A percentile compares a stretch with the other conserved stretches of the same genome.
These are phyloP conservation scores for Mucor plumbeus DNA, from an alignment of 371 early-diverging fungal species.

Conservation along the genomic window DNA sequence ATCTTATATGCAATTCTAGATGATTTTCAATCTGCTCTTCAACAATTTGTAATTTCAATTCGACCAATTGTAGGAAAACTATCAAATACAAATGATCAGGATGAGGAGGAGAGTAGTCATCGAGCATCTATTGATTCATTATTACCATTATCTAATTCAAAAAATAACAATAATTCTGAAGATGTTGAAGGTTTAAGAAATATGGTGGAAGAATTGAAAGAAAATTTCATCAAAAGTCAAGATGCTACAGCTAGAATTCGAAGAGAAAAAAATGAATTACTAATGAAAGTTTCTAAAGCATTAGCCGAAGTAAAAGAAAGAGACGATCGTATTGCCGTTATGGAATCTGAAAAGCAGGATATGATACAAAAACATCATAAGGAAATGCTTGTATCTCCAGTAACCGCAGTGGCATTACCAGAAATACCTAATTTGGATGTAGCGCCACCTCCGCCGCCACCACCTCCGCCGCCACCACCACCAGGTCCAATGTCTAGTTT, in stretches of 20 bases:
- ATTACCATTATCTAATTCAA: background rate
- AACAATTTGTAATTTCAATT: conserved; percentile 44
- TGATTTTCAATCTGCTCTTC: conserved; percentile 41
- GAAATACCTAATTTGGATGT: background rate
- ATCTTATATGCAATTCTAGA: conserved; percentile 21
- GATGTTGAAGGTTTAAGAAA: conserved; percentile 50
- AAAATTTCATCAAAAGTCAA: conserved; percentile 35
- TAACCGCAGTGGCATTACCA: conserved; percentile 38
- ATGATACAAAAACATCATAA: background rate
- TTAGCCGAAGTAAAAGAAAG: conserved; percentile 46
- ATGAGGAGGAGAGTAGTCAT: conserved; percentile 2
- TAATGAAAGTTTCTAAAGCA: conserved; percentile 49
- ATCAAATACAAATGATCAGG: conserved; percentile 6
- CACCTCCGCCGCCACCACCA: conserved; percentile 39
- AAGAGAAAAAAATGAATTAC: conserved; percentile 51
- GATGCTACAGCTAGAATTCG: conserved; percentile 48
- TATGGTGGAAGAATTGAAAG: conserved; percentile 51
- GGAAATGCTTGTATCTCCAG: conserved; percentile 11
- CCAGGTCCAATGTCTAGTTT: conserved; percentile 30
- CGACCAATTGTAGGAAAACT: conserved; percentile 66
- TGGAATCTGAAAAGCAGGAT: conserved; percentile 21
- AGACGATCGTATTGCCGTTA: conserved; percentile 30
- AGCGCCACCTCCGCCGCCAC: conserved; percentile 27
- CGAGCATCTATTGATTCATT: conserved; percentile 3
- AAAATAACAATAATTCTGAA: conserved; percentile 22